These are phyloP conservation scores for Torulaspora gathmanii DNA, from an alignment of 805 yeast species.

Conservation along the genomic window DNA sequence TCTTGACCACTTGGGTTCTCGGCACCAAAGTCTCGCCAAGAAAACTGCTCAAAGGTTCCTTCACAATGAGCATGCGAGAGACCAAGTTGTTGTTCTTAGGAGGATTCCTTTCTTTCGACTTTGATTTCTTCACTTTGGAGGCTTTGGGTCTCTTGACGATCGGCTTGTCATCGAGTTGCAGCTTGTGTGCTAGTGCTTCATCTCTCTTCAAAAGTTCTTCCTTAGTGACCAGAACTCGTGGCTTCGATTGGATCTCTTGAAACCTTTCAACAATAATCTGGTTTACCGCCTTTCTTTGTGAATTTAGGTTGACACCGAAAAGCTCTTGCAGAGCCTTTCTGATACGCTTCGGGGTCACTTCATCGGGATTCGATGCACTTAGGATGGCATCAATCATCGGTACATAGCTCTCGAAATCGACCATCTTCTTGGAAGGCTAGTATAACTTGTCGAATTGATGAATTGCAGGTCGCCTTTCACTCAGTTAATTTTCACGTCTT, in stretches of 20 bases:
- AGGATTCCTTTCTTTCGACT: conserved; percentile 12
- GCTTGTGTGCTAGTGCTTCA: conserved; percentile 46
- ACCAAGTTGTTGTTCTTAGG: conserved; percentile 30
- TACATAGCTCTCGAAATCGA: conserved; percentile 38
- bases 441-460: too few relatives aligned
- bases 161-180: conserved; percentile 35
- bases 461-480: too few relatives aligned
- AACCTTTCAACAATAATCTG: conserved; percentile 57
- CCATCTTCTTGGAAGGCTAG: conserved; percentile 7
- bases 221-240: conserved; percentile 26
- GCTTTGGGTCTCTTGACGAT: conserved; percentile 14
- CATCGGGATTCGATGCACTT: conserved; percentile 62
- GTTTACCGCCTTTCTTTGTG: conserved; percentile 51
- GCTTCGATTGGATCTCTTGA: conserved; percentile 41
- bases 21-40: conserved; percentile 46
- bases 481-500: background rate
- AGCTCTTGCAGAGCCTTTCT: conserved; percentile 69
- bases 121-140: conserved; percentile 11
- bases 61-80: conserved; percentile 44
- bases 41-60: conserved; percentile 48
- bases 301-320: conserved; percentile 52
- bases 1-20: conserved; percentile 66
- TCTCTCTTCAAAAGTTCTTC: conserved; percentile 46
- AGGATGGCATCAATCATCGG: conserved; percentile 74
- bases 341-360: conserved; percentile 65